Percentiles rank a stretch among this genome's conserved stretches.
These are phyloP conservation scores for Haematococcus sp. DNA, from an alignment of 139 green algal genomes.

Conservation along the genomic window DNA sequence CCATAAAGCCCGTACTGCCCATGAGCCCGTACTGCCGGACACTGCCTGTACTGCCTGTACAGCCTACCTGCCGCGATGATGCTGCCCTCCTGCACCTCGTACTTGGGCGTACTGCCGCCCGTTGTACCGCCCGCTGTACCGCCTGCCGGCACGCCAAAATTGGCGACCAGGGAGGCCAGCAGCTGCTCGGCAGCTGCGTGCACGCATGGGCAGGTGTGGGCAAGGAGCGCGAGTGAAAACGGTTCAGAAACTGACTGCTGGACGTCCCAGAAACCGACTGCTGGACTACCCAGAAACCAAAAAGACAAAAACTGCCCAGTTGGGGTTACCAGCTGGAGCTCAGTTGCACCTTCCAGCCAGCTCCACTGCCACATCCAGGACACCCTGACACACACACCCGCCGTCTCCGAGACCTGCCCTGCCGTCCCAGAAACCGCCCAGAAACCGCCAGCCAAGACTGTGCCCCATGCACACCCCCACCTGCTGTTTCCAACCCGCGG, in stretches of 20 bases:
- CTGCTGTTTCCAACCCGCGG: too few relatives aligned
- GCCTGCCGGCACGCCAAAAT: not conserved
- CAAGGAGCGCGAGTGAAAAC: not conserved
- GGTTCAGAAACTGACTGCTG: not conserved
- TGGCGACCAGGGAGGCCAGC: slow-evolving; percentile 27
- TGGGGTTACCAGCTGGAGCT: too few relatives aligned
- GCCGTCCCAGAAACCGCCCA: too few relatives aligned
- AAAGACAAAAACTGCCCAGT: too few relatives aligned
- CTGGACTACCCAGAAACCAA: too few relatives aligned
- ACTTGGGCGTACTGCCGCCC: slow-evolving; percentile 7
- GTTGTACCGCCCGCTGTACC: not conserved
- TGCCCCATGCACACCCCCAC: too few relatives aligned
- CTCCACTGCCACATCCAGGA: too few relatives aligned
- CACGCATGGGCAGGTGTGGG: not conserved
- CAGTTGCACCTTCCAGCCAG: too few relatives aligned
- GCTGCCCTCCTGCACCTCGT: slow-evolving; percentile 47
- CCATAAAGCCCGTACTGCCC: slow-evolving; percentile 57
- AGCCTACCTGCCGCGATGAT: slow-evolving; percentile 34
- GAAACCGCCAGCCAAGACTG: too few relatives aligned
- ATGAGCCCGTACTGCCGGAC: not conserved
- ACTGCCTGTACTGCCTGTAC: not conserved
- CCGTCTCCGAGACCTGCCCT: too few relatives aligned
- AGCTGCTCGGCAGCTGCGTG: slow-evolving; percentile 21
- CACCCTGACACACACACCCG: too few relatives aligned
- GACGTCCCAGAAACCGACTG: too few relatives aligned